Evolutionary conservation across 208 protist species (phyloP).

Genomic region (Trypanosoma congolense): DNA sequence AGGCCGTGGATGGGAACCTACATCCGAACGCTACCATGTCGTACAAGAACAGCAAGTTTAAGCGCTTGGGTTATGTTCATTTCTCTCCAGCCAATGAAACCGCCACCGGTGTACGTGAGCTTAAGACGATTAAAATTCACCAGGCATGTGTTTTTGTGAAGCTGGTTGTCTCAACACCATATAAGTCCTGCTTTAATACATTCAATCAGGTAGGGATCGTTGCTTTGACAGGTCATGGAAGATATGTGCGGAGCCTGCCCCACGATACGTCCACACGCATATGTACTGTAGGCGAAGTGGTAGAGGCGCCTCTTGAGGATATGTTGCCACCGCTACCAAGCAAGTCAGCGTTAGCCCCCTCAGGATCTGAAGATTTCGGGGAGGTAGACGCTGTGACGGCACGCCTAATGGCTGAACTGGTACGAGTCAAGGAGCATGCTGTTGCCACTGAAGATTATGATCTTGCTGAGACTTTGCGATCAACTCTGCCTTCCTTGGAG

Average conservation of each 20-base stretch:
- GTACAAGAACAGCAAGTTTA: constrained; percentile 54
- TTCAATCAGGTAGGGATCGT: constrained; percentile 86
- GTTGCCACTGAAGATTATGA: constrained; percentile 88
- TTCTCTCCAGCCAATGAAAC: constrained; percentile 61
- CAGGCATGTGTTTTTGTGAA: constrained; percentile 77
- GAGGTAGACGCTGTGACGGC: constrained; percentile 28
- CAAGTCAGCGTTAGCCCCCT: background rate
- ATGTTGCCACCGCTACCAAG: constrained; percentile 54
- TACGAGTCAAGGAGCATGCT: constrained; percentile 59
- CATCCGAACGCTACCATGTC: constrained; percentile 40
- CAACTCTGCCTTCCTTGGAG: constrained; percentile 46
- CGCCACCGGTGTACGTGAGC: constrained; percentile 61
- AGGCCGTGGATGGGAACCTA: constrained; percentile 41
- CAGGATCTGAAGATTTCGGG: constrained; percentile 9
- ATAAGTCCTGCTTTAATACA: constrained; percentile 77
- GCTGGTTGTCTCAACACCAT: constrained; percentile 67
- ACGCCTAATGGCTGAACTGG: constrained; percentile 42
- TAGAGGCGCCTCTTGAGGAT: constrained; percentile 62
- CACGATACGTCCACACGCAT: constrained; percentile 14
- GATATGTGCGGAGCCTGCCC: constrained; percentile 34
- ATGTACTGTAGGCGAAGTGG: constrained; percentile 45
- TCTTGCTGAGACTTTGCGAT: constrained; percentile 62
- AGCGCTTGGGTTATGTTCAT: constrained; percentile 72
- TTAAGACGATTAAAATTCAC: constrained; percentile 84
- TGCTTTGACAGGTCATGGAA: constrained; percentile 69